Percentiles rank a stretch among this genome's conserved stretches.
These are phyloP conservation scores for Amanita pseudoporphyria DNA, from an alignment of 768 basidiomycete genomes.

Conservation along the genomic window DNA sequence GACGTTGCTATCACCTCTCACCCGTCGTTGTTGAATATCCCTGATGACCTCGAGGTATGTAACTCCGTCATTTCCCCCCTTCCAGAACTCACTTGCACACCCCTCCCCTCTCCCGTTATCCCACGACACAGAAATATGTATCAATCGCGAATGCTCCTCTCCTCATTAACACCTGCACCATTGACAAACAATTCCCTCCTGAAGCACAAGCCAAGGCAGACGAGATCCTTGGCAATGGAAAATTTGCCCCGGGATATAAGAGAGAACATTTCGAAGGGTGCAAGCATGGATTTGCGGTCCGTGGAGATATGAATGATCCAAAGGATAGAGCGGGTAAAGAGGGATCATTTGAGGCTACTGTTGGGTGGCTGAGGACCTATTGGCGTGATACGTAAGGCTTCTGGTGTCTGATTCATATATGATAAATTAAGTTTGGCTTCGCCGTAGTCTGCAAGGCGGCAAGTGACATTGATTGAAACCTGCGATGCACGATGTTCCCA, in stretches of 20 bases:
- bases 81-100: too few relatives aligned
- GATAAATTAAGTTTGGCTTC: too few relatives aligned
- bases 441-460: too few relatives aligned
- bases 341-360: constrained; percentile 46
- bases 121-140: constrained; percentile 43
- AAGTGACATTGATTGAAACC: too few relatives aligned
- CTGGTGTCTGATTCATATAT: too few relatives aligned
- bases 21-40: constrained; percentile 49
- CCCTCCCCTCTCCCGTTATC: too few relatives aligned
- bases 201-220: constrained; percentile 37
- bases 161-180: constrained; percentile 57
- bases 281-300: constrained; percentile 45
- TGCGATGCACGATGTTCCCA: too few relatives aligned
- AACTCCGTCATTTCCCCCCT: constrained; percentile 36
- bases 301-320: constrained; percentile 38
- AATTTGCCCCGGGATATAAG: constrained; percentile 40
- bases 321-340: constrained; percentile 54
- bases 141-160: constrained; percentile 39
- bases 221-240: constrained; percentile 34
- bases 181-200: constrained; percentile 40
- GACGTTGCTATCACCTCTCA: constrained; percentile 42
- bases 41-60: constrained; percentile 51
- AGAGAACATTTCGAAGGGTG: constrained; percentile 38
- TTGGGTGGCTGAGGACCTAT: constrained; percentile 35
- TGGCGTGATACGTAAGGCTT: too few relatives aligned